Base-by-base conservation (phyloP, 2,329 filamentous ascomycete genomes). In the Aspergillus sclerotialis region DNA sequence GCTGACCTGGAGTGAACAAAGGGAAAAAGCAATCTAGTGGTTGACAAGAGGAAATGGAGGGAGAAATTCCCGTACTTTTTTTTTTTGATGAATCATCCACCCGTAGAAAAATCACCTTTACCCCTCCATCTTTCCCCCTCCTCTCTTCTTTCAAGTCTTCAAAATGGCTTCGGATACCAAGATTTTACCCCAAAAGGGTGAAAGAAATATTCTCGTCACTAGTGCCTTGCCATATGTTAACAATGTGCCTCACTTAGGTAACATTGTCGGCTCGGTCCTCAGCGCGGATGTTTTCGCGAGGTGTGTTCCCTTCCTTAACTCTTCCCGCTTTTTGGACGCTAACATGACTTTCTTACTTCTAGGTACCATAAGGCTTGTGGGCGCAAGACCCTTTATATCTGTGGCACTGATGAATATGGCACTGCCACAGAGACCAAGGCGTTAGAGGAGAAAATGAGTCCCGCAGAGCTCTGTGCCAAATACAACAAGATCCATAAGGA, bases 351-450 rank as follows among this genome's bases (percentile, higher is more conserved):
- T 30, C 28, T 21, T 4, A 12, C 25, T 10, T 28, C 32, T 27
- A 79, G 80, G 47, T 94, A 83, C 65, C 84, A 82, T 67, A 86
- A 86, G 62, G 80, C 84, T 28, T 77, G 86, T 52, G 84, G 82
- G 36, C 75, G 82, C 54, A 84, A 79, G 46, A 93, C 87, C 2
- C 74, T 94, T 32, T 94, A 80, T 61, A 73, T 94, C 48, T 94
- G 89, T 63, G 88, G 88, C 37, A 85, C 80, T 33, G 90, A 95
- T 67, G 86, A 96, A 65, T 96, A 95, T 62, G 90, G 90, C 38
- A 96, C 90, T 9, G 89, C 90, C 14, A 94, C 89, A 19, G 90
- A 95, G 65, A 94, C 90, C 16, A 94, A 94, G 68, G 90, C 90
- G 4, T 77, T 95, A 26, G 87, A 94, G 60, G 87, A 92, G 59